Evolutionary conservation across 1,284 basidiomycete species (phyloP).

Genomic region (Irpex lacteus): DNA sequence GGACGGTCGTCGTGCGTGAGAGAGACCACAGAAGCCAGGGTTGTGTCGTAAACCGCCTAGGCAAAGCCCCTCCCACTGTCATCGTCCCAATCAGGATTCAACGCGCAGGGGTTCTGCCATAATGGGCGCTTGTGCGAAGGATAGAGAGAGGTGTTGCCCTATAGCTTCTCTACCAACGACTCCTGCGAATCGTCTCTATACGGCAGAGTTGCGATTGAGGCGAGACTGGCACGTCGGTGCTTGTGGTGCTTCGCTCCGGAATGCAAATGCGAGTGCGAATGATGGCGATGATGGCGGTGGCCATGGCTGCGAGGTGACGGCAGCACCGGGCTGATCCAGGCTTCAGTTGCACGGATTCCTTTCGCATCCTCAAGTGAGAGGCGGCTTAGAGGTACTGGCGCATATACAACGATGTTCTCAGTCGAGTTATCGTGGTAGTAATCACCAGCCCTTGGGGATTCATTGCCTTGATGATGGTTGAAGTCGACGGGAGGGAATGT

Average conservation of each 20-base stretch:
- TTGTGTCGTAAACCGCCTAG: not conserved
- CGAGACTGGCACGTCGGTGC: not conserved
- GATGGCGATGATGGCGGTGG: constrained; percentile 23
- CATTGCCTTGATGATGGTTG: constrained; percentile 11
- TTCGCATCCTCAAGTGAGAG: constrained; percentile 50
- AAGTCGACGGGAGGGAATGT: constrained; percentile 12
- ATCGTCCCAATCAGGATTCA: not conserved
- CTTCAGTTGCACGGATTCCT: constrained; percentile 59
- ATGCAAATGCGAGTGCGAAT: constrained; percentile 13
- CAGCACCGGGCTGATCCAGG: constrained; percentile 48
- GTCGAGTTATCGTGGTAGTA: constrained; percentile 11
- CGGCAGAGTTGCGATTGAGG: not conserved
- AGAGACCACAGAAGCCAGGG: not conserved
- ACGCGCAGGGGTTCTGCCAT: not conserved
- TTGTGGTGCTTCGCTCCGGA: not conserved
- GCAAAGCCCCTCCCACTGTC: constrained; percentile 1
- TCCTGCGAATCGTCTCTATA: constrained; percentile 1
- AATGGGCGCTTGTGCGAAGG: not conserved
- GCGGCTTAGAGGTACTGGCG: constrained; percentile 58
- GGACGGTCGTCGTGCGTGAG: not conserved
- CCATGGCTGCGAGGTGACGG: constrained; percentile 19
- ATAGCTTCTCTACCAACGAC: not conserved
- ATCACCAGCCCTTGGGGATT: not conserved
- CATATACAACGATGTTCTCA: constrained; percentile 50
- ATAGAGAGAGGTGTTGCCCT: not conserved